These are phyloP conservation scores for Tylopilus sp. DNA, from an alignment of 1,284 basidiomycete species.

Conservation along the genomic window DNA sequence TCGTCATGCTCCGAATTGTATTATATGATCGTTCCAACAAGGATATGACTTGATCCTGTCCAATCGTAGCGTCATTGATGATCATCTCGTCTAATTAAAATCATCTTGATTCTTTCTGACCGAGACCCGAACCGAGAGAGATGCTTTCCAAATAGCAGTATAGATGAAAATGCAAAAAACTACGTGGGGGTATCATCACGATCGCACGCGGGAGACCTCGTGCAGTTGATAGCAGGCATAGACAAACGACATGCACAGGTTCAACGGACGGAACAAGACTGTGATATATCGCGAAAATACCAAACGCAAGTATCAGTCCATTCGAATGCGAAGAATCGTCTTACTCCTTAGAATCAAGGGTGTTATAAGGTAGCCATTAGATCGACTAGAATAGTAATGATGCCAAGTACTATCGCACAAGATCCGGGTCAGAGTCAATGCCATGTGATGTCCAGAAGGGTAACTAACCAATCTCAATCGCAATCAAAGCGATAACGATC, in stretches of 20 bases:
- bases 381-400: constrained; percentile 73
- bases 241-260: neutral
- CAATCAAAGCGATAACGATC: constrained; percentile 92
- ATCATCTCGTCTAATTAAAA: constrained; percentile 1
- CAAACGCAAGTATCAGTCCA: constrained; percentile 3
- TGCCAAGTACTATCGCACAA: constrained; percentile 54
- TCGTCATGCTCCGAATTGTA: constrained; percentile 2
- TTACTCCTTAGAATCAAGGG: constrained; percentile 5
- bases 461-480: constrained; percentile 74
- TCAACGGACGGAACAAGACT: neutral
- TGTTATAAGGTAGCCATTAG: constrained; percentile 39
- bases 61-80: constrained; percentile 1
- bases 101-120: constrained; percentile 7
- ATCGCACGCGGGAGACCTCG: neutral
- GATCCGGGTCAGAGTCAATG: constrained; percentile 7
- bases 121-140: neutral
- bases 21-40: neutral
- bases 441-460: neutral
- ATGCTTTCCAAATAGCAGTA: neutral
- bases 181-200: neutral
- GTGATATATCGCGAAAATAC: constrained; percentile 1
- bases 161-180: neutral
- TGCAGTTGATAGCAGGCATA: neutral
- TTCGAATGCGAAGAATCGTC: constrained; percentile 1
- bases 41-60: neutral